A percentile compares a stretch with the other conserved stretches of the same genome.
Conservation (phyloP, 2,329 filamentous ascomycete species). For the Ophiostoma sp. region DNA sequence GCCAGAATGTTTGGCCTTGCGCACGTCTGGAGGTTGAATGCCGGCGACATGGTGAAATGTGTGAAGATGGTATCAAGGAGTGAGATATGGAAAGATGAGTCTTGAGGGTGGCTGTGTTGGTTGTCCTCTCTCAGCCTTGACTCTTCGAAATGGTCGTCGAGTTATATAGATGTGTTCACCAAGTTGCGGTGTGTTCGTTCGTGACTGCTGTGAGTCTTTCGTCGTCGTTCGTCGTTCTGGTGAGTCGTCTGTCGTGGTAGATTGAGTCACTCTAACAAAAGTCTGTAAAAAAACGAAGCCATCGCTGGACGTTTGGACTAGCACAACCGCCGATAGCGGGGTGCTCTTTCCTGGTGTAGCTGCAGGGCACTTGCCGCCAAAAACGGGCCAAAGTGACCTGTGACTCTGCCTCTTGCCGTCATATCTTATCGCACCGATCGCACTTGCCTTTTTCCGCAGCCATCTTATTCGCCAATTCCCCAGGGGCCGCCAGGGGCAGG, state of each 20-base stretch:
- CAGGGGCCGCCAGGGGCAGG: not conserved
- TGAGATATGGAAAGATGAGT: not conserved
- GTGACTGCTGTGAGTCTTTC: not conserved
- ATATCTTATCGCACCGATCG: slow-evolving; percentile 16
- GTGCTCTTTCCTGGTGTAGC: slow-evolving; percentile 11
- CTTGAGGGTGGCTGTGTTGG: not conserved
- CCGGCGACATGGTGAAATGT: slow-evolving; percentile 51
- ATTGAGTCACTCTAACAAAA: slow-evolving; percentile 14
- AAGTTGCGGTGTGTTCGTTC: not conserved
- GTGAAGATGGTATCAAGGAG: not conserved
- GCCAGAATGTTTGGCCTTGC: slow-evolving; percentile 75
- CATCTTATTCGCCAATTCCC: slow-evolving; percentile 2
- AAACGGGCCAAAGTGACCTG: not conserved
- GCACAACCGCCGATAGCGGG: slow-evolving; percentile 24
- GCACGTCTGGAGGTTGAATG: slow-evolving; percentile 71
- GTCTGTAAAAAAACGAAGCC: slow-evolving; percentile 10
- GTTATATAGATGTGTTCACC: not conserved
- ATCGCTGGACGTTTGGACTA: slow-evolving; percentile 4
- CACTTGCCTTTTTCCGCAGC: not conserved
- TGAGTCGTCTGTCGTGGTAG: slow-evolving; percentile 7
- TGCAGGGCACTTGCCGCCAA: not conserved
- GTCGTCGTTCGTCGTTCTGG: not conserved
- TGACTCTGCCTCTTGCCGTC: slow-evolving; percentile 15
- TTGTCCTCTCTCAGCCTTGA: not conserved
- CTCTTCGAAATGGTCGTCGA: not conserved